Evolutionary conservation across 768 basidiomycete genomes (phyloP).

Genomic region (Crepidotus variabilis): DNA sequence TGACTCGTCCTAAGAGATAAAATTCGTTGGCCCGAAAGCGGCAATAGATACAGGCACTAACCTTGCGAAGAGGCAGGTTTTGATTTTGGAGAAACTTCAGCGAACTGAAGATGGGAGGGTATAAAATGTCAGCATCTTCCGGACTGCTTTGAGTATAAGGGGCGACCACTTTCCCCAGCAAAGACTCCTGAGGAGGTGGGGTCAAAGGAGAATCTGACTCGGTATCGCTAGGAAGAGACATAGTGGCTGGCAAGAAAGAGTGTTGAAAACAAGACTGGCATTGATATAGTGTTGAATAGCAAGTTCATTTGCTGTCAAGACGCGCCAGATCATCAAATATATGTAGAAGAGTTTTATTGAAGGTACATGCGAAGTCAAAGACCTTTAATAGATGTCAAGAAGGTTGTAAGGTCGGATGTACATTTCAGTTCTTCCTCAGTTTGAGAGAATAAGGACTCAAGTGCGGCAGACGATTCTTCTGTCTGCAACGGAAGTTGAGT

Average conservation of each 20-base stretch:
- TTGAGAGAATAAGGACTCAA: slow-evolving; percentile 63
- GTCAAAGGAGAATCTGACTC: slow-evolving; percentile 36
- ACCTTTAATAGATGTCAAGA: slow-evolving; percentile 55
- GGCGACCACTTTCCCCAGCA: neutral
- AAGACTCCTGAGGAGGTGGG: neutral
- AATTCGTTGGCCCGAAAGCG: neutral
- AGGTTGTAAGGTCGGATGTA: slow-evolving; percentile 51
- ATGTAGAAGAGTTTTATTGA: neutral
- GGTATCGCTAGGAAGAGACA: slow-evolving; percentile 39
- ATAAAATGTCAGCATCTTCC: too few relatives aligned
- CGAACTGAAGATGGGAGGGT: neutral
- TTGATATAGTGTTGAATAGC: neutral
- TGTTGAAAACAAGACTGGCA: neutral
- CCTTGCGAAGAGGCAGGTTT: neutral
- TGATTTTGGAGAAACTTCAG: neutral
- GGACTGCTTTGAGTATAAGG: neutral
- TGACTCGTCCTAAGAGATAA: neutral
- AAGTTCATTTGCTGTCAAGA: neutral
- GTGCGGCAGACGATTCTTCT: slow-evolving; percentile 48
- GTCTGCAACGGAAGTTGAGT: slow-evolving; percentile 38
- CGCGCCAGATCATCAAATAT: neutral
- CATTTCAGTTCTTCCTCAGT: slow-evolving; percentile 47
- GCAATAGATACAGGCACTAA: neutral
- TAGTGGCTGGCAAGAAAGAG: slow-evolving; percentile 8
- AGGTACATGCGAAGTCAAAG: slow-evolving; percentile 29